Percentiles rank a stretch among this genome's conserved stretches.
These are phyloP conservation scores for Chaetothyriales sp. DNA, from an alignment of 2,329 filamentous ascomycete genomes.

Conservation along the genomic window DNA sequence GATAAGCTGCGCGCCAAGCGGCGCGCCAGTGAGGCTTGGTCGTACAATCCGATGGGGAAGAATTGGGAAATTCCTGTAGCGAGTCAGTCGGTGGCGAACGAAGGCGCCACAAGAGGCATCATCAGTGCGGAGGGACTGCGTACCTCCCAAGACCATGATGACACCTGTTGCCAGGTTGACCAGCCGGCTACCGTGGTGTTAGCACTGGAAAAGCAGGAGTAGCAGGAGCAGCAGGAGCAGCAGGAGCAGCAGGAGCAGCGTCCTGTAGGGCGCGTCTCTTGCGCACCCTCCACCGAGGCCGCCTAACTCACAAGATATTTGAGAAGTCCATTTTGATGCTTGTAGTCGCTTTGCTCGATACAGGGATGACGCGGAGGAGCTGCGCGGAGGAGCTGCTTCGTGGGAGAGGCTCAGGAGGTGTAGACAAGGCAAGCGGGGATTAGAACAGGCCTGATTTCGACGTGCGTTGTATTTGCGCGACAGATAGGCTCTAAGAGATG, in stretches of 20 bases:
- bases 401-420: not conserved
- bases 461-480: not conserved
- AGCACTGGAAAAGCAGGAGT: too few species aligned
- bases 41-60: slow-evolving; percentile 27
- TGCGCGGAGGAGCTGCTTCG: not conserved
- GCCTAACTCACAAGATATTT: slow-evolving; percentile 64
- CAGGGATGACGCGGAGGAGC: too few species aligned
- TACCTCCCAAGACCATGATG: slow-evolving; percentile 74
- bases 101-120: slow-evolving; percentile 1
- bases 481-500: not conserved
- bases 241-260: not conserved
- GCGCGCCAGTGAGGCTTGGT: not conserved
- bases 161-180: slow-evolving; percentile 82
- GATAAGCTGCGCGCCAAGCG: not conserved
- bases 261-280: not conserved
- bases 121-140: slow-evolving; percentile 22
- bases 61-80: slow-evolving; percentile 30
- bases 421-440: not conserved
- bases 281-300: not conserved
- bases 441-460: not conserved
- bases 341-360: not conserved
- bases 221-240: too few species aligned
- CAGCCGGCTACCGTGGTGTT: slow-evolving; percentile 53
- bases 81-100: slow-evolving; percentile 18
- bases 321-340: slow-evolving; percentile 66